Conservation (phyloP, 257 asterid species). For the Gentiana straminea region DNA sequence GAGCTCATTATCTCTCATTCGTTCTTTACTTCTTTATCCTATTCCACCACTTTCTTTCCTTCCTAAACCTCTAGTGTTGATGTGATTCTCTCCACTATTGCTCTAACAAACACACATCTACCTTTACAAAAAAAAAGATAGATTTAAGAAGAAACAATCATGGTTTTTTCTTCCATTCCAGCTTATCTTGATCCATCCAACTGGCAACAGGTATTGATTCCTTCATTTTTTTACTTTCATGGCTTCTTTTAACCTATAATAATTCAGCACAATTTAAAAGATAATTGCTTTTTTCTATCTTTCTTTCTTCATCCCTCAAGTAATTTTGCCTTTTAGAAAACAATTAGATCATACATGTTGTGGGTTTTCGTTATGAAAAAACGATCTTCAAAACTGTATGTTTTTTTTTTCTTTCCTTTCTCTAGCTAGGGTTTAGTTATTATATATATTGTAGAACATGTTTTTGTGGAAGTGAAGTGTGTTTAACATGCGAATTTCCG, state of each 20-base stretch:
- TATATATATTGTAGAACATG: too few relatives aligned
- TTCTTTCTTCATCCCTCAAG: conserved; percentile 21
- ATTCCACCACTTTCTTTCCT: conserved; percentile 18
- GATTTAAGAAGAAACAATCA: conserved; percentile 23
- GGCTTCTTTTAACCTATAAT: conserved; percentile 42
- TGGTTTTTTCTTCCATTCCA: conserved; percentile 92
- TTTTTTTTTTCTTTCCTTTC: too few relatives aligned
- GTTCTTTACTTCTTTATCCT: conserved; percentile 26
- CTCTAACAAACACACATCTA: conserved; percentile 33
- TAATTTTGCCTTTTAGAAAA: too few relatives aligned
- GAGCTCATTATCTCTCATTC: conserved; percentile 71
- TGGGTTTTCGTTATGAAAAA: too few relatives aligned
- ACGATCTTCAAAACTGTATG: too few relatives aligned
- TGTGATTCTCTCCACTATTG: conserved; percentile 83
- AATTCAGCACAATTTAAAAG: conserved; percentile 40
- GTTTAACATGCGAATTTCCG: too few relatives aligned
- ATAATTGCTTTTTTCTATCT: conserved; percentile 24
- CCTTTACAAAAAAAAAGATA: conserved; percentile 74
- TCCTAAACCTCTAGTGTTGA: conserved; percentile 38
- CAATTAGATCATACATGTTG: too few relatives aligned
- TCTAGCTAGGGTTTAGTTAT: too few relatives aligned
- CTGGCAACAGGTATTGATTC: conserved; percentile 81
- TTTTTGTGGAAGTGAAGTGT: too few relatives aligned
- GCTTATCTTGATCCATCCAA: conserved; percentile 95
- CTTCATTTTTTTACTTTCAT: conserved; percentile 33